Evolutionary conservation across 2,329 filamentous ascomycete species (phyloP), one percentile per base, ranked within the genome.

Genomic region (Neofusicoccum laricinum): DNA sequence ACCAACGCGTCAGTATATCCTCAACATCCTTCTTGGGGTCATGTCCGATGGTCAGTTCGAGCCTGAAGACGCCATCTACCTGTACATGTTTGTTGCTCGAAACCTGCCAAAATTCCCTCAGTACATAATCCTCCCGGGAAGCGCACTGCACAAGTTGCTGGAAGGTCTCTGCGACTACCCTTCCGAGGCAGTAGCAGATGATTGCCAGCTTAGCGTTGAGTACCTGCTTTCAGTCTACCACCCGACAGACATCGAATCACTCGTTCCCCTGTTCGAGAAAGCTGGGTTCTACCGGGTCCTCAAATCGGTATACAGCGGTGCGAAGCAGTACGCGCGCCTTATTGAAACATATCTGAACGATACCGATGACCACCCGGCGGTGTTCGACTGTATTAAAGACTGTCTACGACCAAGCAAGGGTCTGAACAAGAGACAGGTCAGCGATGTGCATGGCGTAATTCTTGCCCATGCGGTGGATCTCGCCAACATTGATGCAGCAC

Each of bases 21-120:
- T 97, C 68, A 94, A 91, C 51, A 96, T 97, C 64, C 80, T 99
- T 65, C 84, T 96, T 11, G 93, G 97, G 74, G 89, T 97, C 32
- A 96, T 99, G 92, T 90, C 88, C 57, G 80, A 87, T 0, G 81
- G 84, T 3, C 87, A 91, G 51, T 98, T 97, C 76, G 85, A 88
- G 0, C 78, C 88, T 0, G 87, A 90, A 66, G 93, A 98, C 72
- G 93, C 91, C 12, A 91, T 99, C 64, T 99, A 97, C 76, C 85
- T 99, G 49, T 93, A 99, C 77, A 99, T 99, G 93, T 99, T 99
- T 73, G 90, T 99, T 73, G 94, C 95, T 17, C 88, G 95, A 64
- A 99, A 97, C 73, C 80, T 99, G 57, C 92, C 96, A 3, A 99
- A 99, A 75, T 99, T 97, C 72, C 93, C 93, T 0, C 94, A 98